These are phyloP conservation scores for Dryas integrifolia DNA, from an alignment of 331 rosid genomes.

Conservation along the genomic window DNA sequence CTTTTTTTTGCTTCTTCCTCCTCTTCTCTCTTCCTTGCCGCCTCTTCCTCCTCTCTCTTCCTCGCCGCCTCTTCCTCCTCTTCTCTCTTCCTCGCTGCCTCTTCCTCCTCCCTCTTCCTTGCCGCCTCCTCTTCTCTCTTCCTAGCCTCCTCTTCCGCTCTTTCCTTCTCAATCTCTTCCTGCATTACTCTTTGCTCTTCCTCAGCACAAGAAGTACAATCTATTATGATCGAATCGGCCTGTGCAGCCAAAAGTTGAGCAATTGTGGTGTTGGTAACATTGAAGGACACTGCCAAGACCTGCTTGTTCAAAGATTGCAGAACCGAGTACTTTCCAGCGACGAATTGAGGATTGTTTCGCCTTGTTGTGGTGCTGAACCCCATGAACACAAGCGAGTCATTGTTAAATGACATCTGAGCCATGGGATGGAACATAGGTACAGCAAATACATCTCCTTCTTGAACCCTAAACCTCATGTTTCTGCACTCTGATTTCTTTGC, in stretches of 20 bases:
- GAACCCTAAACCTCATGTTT: conserved; percentile 59
- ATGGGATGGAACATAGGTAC: conserved; percentile 78
- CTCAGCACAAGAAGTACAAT: conserved; percentile 76
- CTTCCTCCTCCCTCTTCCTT: conserved; percentile 1
- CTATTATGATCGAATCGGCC: conserved; percentile 53
- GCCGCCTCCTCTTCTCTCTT: conserved; percentile 16
- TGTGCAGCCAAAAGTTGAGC: conserved; percentile 46
- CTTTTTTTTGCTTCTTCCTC: neutral
- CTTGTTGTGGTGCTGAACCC: conserved; percentile 68
- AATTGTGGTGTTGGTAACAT: conserved; percentile 44
- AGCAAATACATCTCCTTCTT: conserved; percentile 65
- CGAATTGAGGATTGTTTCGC: conserved; percentile 56
- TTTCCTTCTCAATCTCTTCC: conserved; percentile 45
- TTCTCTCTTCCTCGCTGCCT: neutral
- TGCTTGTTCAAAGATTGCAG: conserved; percentile 44
- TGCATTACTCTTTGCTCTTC: conserved; percentile 62
- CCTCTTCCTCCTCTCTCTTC: neutral
- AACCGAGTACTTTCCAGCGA: conserved; percentile 66
- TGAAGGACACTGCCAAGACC: conserved; percentile 63
- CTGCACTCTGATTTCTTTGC: conserved; percentile 32
- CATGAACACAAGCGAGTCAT: conserved; percentile 61
- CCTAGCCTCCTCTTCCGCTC: conserved; percentile 31
- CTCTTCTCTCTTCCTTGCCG: neutral
- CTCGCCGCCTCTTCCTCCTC: neutral
- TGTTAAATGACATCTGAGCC: conserved; percentile 82